Evolutionary conservation across 192 early-diverging fungal species (phyloP), one percentile per base, ranked within the genome.

Genomic region (Diversispora eburnea): DNA sequence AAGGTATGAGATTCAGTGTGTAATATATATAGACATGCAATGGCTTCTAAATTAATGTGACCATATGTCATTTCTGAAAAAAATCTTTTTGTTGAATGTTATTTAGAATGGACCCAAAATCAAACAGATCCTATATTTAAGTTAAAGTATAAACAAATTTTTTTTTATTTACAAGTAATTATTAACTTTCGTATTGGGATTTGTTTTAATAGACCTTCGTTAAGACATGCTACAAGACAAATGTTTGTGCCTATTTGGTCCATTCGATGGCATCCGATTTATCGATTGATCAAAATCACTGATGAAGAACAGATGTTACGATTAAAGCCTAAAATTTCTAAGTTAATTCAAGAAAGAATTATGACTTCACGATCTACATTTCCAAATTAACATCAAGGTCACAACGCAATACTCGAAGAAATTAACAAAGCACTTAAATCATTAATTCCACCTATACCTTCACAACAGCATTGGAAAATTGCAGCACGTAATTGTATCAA

Each of bases 361-460:
- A n/a, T n/a, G n/a, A n/a, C n/a, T n/a, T 66, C 64, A 66, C 64
- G 5, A 17, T 45, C 64, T 66, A 3, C 33, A 52, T 48, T 68
- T 68, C 51, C 48, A 48, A 20, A 68, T 68, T 48, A 67, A 52
- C 48, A 67, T 49, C 66, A 67, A 67, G 66, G 48, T 39, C 67
- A 68, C 22, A 48, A 52, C 42, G n/a, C 67, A 54, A 68, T 68
- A 68, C 67, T 68, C 5, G 67, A 68, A 68, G 67, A 68, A 68
- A 68, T 68, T 54, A 68, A 68, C 67, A 68, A 68, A 68, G 19
- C 17, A 5, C 67, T 68, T 10, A 68, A 68, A 68, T 68, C 49
- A 22, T 68, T 68, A 49, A 39, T 68, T 52, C 20, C 67, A 51
- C 42, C 67, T 52, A 52, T 68, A 68, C 48, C 66, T 67, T 67